phyloP scores from a whole-genome alignment of 257 asterid genomes.

The Echites panduratus region DNA sequence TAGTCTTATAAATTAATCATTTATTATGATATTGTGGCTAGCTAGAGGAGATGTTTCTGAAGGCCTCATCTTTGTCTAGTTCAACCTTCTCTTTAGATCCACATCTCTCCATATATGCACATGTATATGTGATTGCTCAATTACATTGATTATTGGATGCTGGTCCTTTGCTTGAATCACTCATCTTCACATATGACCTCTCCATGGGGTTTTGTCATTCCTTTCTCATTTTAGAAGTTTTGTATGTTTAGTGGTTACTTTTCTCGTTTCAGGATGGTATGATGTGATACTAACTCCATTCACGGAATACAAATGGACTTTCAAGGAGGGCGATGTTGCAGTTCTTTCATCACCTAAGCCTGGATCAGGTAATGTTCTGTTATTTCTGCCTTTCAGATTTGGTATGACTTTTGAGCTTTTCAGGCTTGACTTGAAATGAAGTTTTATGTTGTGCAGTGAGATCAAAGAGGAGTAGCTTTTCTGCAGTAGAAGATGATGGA shows the following conservation, averaged over 20 bases:
- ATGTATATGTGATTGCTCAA: neutral
- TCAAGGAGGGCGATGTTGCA: slow-evolving; percentile 99
- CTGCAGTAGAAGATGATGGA: slow-evolving; percentile 61
- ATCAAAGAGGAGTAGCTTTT: slow-evolving; percentile 48
- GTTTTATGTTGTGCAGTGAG: slow-evolving; percentile 42
- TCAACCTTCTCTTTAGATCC: neutral
- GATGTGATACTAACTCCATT: slow-evolving; percentile 79
- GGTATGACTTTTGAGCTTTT: slow-evolving; percentile 8
- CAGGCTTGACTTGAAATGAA: neutral
- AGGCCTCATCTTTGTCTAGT: neutral
- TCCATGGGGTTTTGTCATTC: neutral
- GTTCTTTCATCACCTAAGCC: slow-evolving; percentile 92
- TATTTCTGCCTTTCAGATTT: slow-evolving; percentile 1
- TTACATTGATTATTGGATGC: neutral
- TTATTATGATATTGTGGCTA: neutral
- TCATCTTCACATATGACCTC: neutral
- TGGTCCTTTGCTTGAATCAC: neutral
- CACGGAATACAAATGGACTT: slow-evolving; percentile 74
- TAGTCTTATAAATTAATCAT: no score
- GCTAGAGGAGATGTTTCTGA: neutral
- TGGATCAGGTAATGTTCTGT: slow-evolving; percentile 56
- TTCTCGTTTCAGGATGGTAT: slow-evolving; percentile 68
- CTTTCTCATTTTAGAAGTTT: neutral
- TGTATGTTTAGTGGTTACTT: neutral
- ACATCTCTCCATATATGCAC: neutral